A percentile compares a stretch with the other conserved stretches of the same genome.
phyloP scores from a whole-genome alignment of 139 green algal genomes.

The Eudorina sp. region DNA sequence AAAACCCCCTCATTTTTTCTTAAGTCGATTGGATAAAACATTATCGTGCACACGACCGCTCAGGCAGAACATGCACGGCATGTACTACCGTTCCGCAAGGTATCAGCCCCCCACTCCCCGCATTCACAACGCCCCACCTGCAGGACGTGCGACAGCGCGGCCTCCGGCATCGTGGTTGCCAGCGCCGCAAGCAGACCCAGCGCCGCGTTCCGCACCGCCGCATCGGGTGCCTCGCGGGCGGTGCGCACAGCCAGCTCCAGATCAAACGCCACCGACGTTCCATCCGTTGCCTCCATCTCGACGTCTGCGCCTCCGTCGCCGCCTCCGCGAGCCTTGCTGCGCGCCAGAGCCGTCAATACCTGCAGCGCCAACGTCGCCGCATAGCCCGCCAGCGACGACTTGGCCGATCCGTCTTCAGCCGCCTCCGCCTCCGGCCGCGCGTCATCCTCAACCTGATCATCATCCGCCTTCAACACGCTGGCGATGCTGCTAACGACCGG shows the following conservation, averaged over 20 bases:
- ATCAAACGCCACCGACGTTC: slow-evolving; percentile 50
- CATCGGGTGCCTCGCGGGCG: slow-evolving; percentile 69
- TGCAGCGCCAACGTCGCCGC: slow-evolving; percentile 71
- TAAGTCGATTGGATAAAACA: too few species aligned
- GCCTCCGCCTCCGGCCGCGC: too few species aligned
- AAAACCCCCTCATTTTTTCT: too few species aligned
- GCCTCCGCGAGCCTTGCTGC: too few species aligned
- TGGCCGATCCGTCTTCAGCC: not conserved
- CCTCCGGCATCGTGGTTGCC: slow-evolving; percentile 58
- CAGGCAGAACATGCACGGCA: too few species aligned
- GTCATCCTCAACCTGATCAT: too few species aligned
- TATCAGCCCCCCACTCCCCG: too few species aligned
- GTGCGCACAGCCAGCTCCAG: slow-evolving; percentile 70
- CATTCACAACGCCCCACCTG: slow-evolving; percentile 61
- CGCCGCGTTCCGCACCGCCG: slow-evolving; percentile 75
- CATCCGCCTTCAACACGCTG: not conserved
- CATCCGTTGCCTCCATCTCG: not conserved
- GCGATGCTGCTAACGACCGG: slow-evolving; percentile 52
- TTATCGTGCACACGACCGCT: too few species aligned
- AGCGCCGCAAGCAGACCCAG: slow-evolving; percentile 76
- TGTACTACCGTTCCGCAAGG: too few species aligned
- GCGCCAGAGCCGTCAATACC: slow-evolving; percentile 41
- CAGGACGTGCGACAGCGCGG: slow-evolving; percentile 73
- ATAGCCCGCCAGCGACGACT: slow-evolving; percentile 66
- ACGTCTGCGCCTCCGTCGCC: not conserved